Percentiles rank a stretch among this genome's conserved stretches.
These are phyloP conservation scores for Lachnellula willkommii DNA, from an alignment of 2,329 filamentous ascomycete genomes.

Conservation along the genomic window DNA sequence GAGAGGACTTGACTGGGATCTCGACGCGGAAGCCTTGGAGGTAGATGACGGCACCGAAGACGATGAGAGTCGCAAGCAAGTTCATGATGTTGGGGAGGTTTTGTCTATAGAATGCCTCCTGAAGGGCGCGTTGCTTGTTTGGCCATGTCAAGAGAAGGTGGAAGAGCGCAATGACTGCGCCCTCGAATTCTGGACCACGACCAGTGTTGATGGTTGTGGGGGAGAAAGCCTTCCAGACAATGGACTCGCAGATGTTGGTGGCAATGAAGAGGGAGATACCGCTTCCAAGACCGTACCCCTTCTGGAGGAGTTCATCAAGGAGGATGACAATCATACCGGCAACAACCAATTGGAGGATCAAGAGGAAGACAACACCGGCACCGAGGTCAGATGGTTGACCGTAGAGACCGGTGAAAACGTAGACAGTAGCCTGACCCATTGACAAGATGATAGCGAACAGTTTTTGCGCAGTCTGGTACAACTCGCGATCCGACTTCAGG, in stretches of 20 bases:
- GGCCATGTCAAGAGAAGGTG: conserved; percentile 97
- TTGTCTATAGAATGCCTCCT: conserved; percentile 98
- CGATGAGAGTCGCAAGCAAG: conserved; percentile 82
- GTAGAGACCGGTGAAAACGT: conserved; percentile 97
- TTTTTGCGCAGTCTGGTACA: conserved; percentile 99
- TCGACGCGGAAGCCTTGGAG: conserved; percentile 99
- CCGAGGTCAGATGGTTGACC: conserved; percentile 94
- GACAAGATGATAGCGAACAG: conserved; percentile 96
- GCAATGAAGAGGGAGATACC: conserved; percentile 99
- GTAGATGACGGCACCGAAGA: conserved; percentile 98
- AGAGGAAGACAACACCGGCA: conserved; percentile 94
- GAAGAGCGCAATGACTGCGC: conserved; percentile 95
- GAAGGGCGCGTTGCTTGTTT: conserved; percentile 97
- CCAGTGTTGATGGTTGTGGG: conserved; percentile 99
- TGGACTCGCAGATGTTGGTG: conserved; percentile 99
- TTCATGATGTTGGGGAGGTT: conserved; percentile 99
- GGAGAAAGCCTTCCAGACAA: conserved; percentile 99
- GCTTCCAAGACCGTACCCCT: conserved; percentile 96
- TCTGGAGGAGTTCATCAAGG: conserved; percentile 97
- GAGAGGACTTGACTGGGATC: conserved; percentile 98
- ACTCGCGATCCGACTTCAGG: conserved; percentile 98
- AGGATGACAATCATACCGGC: conserved; percentile 98
- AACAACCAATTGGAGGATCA: conserved; percentile 96
- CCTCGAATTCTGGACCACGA: conserved; percentile 97
- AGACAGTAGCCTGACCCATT: conserved; percentile 95